Percentiles rank a stretch among this genome's conserved stretches.
Evolutionary conservation across 768 basidiomycete species (phyloP).

Genomic region (Paxillus involutus): DNA sequence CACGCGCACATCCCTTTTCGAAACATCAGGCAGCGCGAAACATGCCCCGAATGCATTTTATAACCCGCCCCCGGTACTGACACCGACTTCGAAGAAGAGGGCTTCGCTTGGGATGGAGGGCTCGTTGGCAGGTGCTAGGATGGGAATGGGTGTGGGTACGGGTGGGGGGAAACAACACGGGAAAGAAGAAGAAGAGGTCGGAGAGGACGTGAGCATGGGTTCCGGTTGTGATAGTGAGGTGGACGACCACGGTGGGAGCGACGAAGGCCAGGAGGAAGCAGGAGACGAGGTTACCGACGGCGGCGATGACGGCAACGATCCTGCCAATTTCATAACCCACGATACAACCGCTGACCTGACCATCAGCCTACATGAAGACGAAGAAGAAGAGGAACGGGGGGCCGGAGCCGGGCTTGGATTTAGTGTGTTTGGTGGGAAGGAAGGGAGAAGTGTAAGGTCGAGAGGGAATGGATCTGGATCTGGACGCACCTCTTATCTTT

Average conservation of each 20-base stretch:
- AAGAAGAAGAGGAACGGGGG: constrained; percentile 8
- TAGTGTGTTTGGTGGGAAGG: constrained; percentile 19
- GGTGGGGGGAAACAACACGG: constrained; percentile 3
- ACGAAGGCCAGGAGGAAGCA: background rate
- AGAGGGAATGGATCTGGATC: background rate
- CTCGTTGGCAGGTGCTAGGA: background rate
- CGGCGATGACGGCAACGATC: constrained; percentile 7
- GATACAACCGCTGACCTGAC: constrained; percentile 24
- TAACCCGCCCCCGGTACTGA: constrained; percentile 41
- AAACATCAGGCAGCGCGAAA: constrained; percentile 47
- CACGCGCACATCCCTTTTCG: constrained; percentile 35
- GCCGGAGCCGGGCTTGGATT: constrained; percentile 13
- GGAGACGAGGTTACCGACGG: constrained; percentile 6
- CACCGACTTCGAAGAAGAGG: background rate
- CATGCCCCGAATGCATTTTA: constrained; percentile 67
- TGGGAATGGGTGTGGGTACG: background rate
- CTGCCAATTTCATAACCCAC: constrained; percentile 17
- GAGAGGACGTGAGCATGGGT: constrained; percentile 23
- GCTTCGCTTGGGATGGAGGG: constrained; percentile 1
- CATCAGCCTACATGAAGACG: constrained; percentile 3
- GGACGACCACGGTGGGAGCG: constrained; percentile 4
- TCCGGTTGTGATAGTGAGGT: constrained; percentile 17
- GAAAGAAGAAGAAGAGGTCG: background rate
- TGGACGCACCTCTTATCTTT: background rate
- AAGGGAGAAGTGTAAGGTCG: background rate